Evolutionary conservation across 306 rosid genomes (phyloP), one percentile per base, ranked within the genome.

Genomic region (Urtica urens): DNA sequence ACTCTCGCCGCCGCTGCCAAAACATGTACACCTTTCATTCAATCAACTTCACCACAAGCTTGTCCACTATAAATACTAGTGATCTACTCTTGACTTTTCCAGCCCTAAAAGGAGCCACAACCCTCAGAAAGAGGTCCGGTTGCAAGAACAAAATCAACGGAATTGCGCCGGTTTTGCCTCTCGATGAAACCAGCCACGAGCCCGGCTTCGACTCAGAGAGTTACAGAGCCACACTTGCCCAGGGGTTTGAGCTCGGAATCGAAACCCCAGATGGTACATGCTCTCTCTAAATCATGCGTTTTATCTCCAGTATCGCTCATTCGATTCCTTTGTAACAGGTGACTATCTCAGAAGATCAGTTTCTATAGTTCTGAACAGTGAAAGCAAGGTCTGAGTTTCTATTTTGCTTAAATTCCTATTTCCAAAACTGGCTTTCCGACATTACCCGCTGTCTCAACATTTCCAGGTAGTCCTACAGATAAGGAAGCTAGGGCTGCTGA

Each of bases 1-100:
- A 85, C 96, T 19, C 95, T 90, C 57, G 80, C 99, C 16, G 93
- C 95, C 7, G 75, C 96, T 6, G 96, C 99, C 38, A 61, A 93
- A 51, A 90, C 99, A 38, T 79, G 99, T 90, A 31, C 10, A 1
- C n/a, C n/a, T n/a, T n/a, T n/a, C n/a, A n/a, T n/a, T n/a, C 19
- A 12, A 24, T 22, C 16, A 25, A 23, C 19, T n/a, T n/a, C n/a
- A n/a, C n/a, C n/a, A n/a, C n/a, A n/a, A n/a, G n/a, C 10, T 25
- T 47, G 3, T 47, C 3, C 13, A 25, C 30, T 6, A 8, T 19
- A 18, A n/a, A n/a, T n/a, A n/a, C 10, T 19, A 2, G 11, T 38
- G 7, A 6, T 14, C 18, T 38, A 6, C 22, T n/a, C n/a, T 31
- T 1, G 37, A 7, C 37, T 31, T 31, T 31, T 29, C 53, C 48